Evolutionary conservation across 2,329 filamentous ascomycete genomes (phyloP).

Genomic region (Aspergillus sp.): DNA sequence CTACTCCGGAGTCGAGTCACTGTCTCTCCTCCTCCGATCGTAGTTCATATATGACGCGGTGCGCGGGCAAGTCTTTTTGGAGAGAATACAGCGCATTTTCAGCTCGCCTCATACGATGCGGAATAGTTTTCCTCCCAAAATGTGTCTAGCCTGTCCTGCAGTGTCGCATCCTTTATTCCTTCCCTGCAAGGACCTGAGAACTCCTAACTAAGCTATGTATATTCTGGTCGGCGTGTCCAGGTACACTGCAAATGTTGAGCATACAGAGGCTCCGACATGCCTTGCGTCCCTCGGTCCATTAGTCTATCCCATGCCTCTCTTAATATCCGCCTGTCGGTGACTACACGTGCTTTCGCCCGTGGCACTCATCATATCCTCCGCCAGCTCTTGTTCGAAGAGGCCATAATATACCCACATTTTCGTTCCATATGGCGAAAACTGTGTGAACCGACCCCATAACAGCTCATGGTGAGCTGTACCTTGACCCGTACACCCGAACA

Average conservation of each 20-base stretch:
- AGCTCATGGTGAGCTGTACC: neutral
- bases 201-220: too few species aligned
- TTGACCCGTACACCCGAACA: neutral
- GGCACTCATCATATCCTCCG: neutral
- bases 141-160: neutral
- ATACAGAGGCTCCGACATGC: neutral
- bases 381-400: neutral
- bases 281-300: neutral
- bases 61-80: neutral
- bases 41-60: neutral
- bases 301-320: neutral
- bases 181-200: constrained; percentile 1
- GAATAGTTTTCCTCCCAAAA: neutral
- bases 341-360: neutral
- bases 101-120: neutral
- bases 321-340: neutral
- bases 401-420: neutral
- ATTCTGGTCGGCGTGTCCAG: neutral
- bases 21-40: neutral
- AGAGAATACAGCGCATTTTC: neutral
- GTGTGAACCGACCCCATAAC: neutral
- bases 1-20: neutral
- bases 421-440: neutral
- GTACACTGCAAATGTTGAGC: neutral
- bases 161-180: neutral